Evolutionary conservation across 164 flowering plant species (phyloP).

Genomic region (Macadamia integrifolia): DNA sequence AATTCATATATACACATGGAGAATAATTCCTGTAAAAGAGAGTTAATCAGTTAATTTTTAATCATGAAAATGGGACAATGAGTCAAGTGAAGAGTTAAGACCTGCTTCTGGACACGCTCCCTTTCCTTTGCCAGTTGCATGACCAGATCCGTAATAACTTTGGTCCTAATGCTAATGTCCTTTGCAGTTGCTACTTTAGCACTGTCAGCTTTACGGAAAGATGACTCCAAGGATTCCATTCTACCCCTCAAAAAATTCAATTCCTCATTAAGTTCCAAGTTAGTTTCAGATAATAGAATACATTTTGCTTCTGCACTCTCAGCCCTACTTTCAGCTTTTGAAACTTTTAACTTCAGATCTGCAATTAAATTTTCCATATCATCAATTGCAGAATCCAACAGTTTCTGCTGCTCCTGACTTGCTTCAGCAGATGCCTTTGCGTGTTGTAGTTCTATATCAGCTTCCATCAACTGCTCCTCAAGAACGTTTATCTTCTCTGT

Average conservation of each 20-base stretch:
- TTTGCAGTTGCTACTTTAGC: constrained; percentile 51
- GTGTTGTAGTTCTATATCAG: constrained; percentile 40
- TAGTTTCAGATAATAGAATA: constrained; percentile 46
- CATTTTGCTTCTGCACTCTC: constrained; percentile 55
- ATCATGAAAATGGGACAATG: no score
- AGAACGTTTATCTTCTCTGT: constrained; percentile 30
- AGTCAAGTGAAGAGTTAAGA: constrained; percentile 7
- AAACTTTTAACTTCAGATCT: constrained; percentile 45
- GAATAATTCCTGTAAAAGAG: no score
- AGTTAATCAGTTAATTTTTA: no score
- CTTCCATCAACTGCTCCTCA: constrained; percentile 41
- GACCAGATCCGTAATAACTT: constrained; percentile 61
- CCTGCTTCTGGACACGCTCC: constrained; percentile 89
- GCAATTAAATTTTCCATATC: constrained; percentile 54
- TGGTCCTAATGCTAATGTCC: constrained; percentile 48
- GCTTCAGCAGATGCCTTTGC: constrained; percentile 61
- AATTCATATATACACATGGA: no score
- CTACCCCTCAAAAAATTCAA: constrained; percentile 40
- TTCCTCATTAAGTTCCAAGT: constrained; percentile 46
- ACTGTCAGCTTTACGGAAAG: constrained; percentile 56
- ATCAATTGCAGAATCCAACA: constrained; percentile 34
- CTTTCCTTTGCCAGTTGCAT: constrained; percentile 73
- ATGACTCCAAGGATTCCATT: constrained; percentile 52
- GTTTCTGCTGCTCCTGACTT: constrained; percentile 49
- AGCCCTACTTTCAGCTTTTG: constrained; percentile 44